Percentiles rank a stretch among this genome's conserved stretches.
Conservation (phyloP, 2,329 filamentous ascomycete species). For the Akanthomyces uredinophilus region DNA sequence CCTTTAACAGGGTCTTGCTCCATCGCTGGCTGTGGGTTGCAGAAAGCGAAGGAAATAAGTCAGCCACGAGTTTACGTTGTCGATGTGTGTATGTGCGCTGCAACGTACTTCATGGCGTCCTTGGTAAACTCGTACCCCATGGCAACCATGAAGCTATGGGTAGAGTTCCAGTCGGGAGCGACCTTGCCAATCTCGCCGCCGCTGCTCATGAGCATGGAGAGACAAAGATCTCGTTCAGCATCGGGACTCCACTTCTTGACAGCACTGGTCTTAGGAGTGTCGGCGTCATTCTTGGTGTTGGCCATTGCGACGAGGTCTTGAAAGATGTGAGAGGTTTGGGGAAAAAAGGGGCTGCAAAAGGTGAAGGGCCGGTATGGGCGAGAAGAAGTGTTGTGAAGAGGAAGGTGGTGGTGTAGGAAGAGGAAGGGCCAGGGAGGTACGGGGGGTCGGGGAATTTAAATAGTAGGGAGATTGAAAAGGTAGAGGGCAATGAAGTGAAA, state of each 20-base stretch:
- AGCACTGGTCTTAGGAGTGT: slow-evolving; percentile 12
- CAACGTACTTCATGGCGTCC: slow-evolving; percentile 34
- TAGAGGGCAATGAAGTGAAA: not conserved
- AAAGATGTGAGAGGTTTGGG: too few species aligned
- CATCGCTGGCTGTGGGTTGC: slow-evolving; percentile 32
- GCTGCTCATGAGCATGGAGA: slow-evolving; percentile 29
- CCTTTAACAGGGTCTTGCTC: slow-evolving; percentile 32
- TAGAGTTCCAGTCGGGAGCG: slow-evolving; percentile 30
- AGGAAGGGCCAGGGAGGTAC: not conserved
- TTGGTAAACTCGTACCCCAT: slow-evolving; percentile 33
- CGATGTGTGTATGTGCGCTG: too few species aligned
- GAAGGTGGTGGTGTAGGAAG: not conserved
- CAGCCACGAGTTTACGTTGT: not conserved
- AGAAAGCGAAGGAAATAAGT: not conserved
- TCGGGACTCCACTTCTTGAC: slow-evolving; percentile 32
- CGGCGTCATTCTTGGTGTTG: not conserved
- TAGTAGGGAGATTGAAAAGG: not conserved
- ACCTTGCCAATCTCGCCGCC: slow-evolving; percentile 22
- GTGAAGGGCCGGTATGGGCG: not conserved
- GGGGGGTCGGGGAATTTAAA: not conserved
- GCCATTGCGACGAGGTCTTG: not conserved
- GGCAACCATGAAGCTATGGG: slow-evolving; percentile 27
- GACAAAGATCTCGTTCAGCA: slow-evolving; percentile 35
- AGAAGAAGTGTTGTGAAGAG: not conserved
- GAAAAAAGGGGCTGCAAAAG: not conserved